phyloP scores from a whole-genome alignment of 1,284 basidiomycete species.

The Heterobasidion occidentale region DNA sequence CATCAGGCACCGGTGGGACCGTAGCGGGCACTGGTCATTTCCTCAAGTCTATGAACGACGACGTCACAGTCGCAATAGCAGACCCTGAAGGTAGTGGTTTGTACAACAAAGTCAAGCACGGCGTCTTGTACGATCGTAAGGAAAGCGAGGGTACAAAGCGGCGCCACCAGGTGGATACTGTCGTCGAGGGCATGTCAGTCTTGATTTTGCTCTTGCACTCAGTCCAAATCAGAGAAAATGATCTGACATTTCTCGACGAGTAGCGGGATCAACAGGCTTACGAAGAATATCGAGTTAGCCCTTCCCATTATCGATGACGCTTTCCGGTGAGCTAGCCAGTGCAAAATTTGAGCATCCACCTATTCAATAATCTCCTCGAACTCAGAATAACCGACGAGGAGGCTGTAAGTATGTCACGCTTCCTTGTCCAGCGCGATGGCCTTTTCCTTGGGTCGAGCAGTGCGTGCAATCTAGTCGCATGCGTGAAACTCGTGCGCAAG shows the following conservation, averaged over 20 bases:
- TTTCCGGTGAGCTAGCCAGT: constrained; percentile 52
- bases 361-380: neutral
- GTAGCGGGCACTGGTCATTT: constrained; percentile 82
- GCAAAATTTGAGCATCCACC: neutral
- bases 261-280: constrained; percentile 86
- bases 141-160: constrained; percentile 95
- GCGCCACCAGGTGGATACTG: constrained; percentile 89
- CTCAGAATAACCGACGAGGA: constrained; percentile 80
- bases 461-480: constrained; percentile 92
- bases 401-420: constrained; percentile 88
- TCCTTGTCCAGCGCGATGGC: constrained; percentile 84
- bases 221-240: too few relatives aligned
- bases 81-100: constrained; percentile 95
- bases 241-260: neutral
- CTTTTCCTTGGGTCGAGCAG: constrained; percentile 95
- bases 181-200: constrained; percentile 80
- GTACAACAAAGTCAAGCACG: constrained; percentile 92
- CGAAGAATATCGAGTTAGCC: constrained; percentile 80
- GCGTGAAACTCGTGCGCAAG: constrained; percentile 69
- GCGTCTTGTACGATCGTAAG: constrained; percentile 89
- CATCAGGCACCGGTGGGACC: constrained; percentile 88
- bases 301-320: constrained; percentile 81
- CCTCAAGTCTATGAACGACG: constrained; percentile 63
- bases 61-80: constrained; percentile 69
- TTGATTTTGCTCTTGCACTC: neutral